Percentiles rank a stretch among this genome's conserved stretches.
phyloP scores from a whole-genome alignment of 2,329 filamentous ascomycete genomes.

The Sporothrix dimorphospora region DNA sequence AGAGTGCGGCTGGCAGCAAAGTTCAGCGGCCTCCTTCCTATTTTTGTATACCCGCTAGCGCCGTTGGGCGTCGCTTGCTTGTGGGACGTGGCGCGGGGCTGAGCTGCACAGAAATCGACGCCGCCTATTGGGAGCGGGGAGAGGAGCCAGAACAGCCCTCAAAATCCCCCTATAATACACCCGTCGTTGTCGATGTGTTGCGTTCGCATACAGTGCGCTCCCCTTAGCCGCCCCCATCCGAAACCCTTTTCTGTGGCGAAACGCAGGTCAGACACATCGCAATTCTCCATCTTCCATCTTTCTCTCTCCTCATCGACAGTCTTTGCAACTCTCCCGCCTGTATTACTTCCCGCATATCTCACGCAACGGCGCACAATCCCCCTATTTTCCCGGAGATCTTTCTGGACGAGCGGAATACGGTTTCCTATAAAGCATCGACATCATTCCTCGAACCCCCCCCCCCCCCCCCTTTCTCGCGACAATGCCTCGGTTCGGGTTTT shows the following conservation, averaged over 20 bases:
- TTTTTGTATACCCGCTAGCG: slow-evolving; percentile 26
- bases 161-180: not conserved
- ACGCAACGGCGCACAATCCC: not conserved
- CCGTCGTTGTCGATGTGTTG: not conserved
- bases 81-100: slow-evolving; percentile 30
- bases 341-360: not conserved
- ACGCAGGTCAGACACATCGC: slow-evolving; percentile 31
- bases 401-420: slow-evolving; percentile 13
- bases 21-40: slow-evolving; percentile 26
- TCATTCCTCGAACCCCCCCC: not conserved
- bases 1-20: slow-evolving; percentile 11
- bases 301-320: not conserved
- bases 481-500: slow-evolving; percentile 65
- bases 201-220: not conserved
- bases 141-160: not conserved
- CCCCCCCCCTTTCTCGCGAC: slow-evolving; percentile 31
- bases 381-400: slow-evolving; percentile 7
- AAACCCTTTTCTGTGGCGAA: slow-evolving; percentile 33
- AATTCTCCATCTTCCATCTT: slow-evolving; percentile 12
- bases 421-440: not conserved
- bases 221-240: slow-evolving; percentile 24
- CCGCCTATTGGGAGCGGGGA: not conserved
- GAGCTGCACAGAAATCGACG: slow-evolving; percentile 24
- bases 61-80: slow-evolving; percentile 22
- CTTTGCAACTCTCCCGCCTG: not conserved